phyloP scores from a whole-genome alignment of 2,329 filamentous ascomycete genomes.

The Fusarium sp. region DNA sequence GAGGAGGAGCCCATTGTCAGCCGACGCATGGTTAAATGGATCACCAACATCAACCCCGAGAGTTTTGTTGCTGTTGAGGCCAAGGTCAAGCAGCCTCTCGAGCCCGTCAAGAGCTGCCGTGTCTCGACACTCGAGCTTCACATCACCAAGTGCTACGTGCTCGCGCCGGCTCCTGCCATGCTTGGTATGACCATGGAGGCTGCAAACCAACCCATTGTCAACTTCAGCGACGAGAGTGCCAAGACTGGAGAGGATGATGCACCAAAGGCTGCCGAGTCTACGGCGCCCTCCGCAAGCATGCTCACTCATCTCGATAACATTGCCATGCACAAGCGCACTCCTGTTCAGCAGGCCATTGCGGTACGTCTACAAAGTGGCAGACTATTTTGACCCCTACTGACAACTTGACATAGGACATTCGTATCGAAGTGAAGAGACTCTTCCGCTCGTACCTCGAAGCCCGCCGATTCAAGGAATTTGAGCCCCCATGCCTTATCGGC shows the following conservation, averaged over 20 bases:
- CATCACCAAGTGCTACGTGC: slow-evolving; percentile 83
- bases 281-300: slow-evolving; percentile 61
- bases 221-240: slow-evolving; percentile 68
- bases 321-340: slow-evolving; percentile 90
- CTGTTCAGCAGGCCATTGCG: slow-evolving; percentile 86
- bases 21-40: slow-evolving; percentile 96
- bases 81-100: slow-evolving; percentile 80
- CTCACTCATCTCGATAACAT: slow-evolving; percentile 90
- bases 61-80: slow-evolving; percentile 86
- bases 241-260: slow-evolving; percentile 58
- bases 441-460: slow-evolving; percentile 46
- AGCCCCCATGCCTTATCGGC: slow-evolving; percentile 89
- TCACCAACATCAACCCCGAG: slow-evolving; percentile 78
- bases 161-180: slow-evolving; percentile 70
- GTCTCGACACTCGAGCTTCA: slow-evolving; percentile 87
- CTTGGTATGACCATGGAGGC: slow-evolving; percentile 68
- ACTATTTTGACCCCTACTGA: slow-evolving; percentile 71
- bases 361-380: slow-evolving; percentile 51
- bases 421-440: slow-evolving; percentile 20
- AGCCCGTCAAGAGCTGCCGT: slow-evolving; percentile 88
- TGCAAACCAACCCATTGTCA: slow-evolving; percentile 65
- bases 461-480: slow-evolving; percentile 82
- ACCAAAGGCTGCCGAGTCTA: slow-evolving; percentile 45
- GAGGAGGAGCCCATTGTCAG: slow-evolving; percentile 59
- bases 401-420: not conserved